Evolutionary conservation across 805 yeast genomes (phyloP), one percentile per base, ranked within the genome.

Genomic region (Myxozyma melibiosi): DNA sequence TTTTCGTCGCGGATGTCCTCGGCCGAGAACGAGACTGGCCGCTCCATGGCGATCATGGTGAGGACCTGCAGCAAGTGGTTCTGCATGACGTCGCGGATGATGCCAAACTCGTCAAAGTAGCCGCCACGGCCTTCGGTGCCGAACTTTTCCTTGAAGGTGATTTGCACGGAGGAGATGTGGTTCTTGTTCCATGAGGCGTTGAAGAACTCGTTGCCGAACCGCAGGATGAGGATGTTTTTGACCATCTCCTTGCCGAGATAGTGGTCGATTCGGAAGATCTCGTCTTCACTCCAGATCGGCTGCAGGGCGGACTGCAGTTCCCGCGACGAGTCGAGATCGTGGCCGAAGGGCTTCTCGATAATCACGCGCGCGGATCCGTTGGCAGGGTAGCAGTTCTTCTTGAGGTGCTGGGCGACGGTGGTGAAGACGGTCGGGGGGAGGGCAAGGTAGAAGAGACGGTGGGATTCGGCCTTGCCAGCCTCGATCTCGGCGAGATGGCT

Each of bases 81-180:
- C 78, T 94, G 99, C 90, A 94, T 92, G 46, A 94, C 98, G 71
- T 94, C 99, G 74, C 99, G 84, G 66, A 94, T 88, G 70, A 94
- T 94, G 57, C 99, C 99, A 68, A 91, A 90, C 54, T 80, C 78
- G 74, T 94, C 98, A 70, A 94, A 94, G 77, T 94, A 94, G 37
- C 99, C 99, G 66, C 99, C 99, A 71, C 99, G 84, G 55, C 99
- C 99, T 76, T 94, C 97, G 39, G 99, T 94, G 54, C 99, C 99
- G 67, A 94, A 94, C n/a, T 94, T 89, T 77, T 94, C 99, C 77
- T 94, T 94, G 80, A 94, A 92, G 13, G 92, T 82, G 65, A 94
- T 84, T 78, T 92, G 97, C 61, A 94, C 84, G 38, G 85, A 82
- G 61, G 83, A 79, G 69, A 94, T 84, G 73, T 81, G 86, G 63